A percentile compares a stretch with the other conserved stretches of the same genome.
Conservation (phyloP, 108 stramenopile species). For the Skeletonema grethae region DNA sequence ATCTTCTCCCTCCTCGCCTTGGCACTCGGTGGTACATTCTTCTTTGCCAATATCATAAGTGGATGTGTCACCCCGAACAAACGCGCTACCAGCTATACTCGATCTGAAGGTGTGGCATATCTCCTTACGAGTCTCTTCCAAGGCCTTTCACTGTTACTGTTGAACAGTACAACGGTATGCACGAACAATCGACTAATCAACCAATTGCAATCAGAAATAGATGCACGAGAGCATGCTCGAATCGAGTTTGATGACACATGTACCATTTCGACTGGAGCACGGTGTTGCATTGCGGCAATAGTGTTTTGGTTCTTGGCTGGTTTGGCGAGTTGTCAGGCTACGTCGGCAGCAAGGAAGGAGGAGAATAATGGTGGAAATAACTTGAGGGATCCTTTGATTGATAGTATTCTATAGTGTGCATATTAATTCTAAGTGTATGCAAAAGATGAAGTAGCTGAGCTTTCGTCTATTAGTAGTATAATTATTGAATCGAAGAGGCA, state of each 20-base stretch:
- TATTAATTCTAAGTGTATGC: too few relatives aligned
- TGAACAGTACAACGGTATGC: slow-evolving; percentile 15
- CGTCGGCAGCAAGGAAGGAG: neutral
- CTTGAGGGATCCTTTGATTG: neutral
- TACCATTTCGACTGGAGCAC: slow-evolving; percentile 5
- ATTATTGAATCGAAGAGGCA: too few relatives aligned
- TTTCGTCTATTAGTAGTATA: too few relatives aligned
- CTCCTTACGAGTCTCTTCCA: slow-evolving; percentile 4
- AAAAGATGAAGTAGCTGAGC: too few relatives aligned
- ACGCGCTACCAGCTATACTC: neutral
- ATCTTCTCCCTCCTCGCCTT: slow-evolving; percentile 37
- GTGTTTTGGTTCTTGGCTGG: slow-evolving; percentile 18
- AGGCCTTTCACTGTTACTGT: slow-evolving; percentile 13
- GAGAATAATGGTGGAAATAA: neutral
- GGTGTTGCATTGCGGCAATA: slow-evolving; percentile 10
- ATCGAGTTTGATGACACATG: slow-evolving; percentile 19
- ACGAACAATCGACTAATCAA: slow-evolving; percentile 10
- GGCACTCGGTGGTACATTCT: slow-evolving; percentile 37
- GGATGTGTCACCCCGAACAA: slow-evolving; percentile 16
- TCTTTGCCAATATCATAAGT: slow-evolving; percentile 28
- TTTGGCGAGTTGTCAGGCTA: slow-evolving; percentile 3
- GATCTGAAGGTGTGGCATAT: neutral
- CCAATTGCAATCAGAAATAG: neutral
- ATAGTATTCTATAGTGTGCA: neutral
- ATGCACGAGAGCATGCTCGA: neutral